phyloP scores from a whole-genome alignment of 495 filamentous ascomycete genomes.

The Pyronema domesticum region DNA sequence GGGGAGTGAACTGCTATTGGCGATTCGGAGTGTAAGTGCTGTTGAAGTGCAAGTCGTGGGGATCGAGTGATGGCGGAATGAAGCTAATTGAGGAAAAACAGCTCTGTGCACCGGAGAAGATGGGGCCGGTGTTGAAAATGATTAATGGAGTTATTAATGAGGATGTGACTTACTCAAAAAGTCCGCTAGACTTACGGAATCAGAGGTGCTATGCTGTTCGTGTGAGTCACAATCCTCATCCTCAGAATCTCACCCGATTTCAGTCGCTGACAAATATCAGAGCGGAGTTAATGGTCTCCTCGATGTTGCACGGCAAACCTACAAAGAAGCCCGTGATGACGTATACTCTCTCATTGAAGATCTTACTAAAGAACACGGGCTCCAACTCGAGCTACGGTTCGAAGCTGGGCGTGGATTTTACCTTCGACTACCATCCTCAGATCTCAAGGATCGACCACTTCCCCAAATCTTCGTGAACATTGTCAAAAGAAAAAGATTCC shows the following conservation, averaged over 20 bases:
- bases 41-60: not conserved
- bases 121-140: slow-evolving; percentile 39
- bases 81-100: slow-evolving; percentile 16
- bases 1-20: slow-evolving; percentile 44
- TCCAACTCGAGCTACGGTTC: slow-evolving; percentile 50
- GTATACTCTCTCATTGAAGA: slow-evolving; percentile 49
- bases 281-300: slow-evolving; percentile 71
- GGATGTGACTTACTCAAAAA: slow-evolving; percentile 57
- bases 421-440: slow-evolving; percentile 45
- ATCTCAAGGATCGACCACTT: slow-evolving; percentile 43
- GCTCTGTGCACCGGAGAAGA: slow-evolving; percentile 46
- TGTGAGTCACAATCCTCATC: slow-evolving; percentile 28
- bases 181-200: slow-evolving; percentile 72
- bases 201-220: slow-evolving; percentile 87
- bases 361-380: slow-evolving; percentile 42
- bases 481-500: slow-evolving; percentile 47
- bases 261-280: slow-evolving; percentile 27
- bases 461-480: slow-evolving; percentile 64
- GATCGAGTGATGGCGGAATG: not conserved
- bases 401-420: slow-evolving; percentile 66
- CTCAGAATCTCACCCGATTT: not conserved
- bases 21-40: slow-evolving; percentile 40
- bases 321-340: slow-evolving; percentile 68
- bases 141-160: slow-evolving; percentile 64
- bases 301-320: slow-evolving; percentile 71